Base-by-base conservation (phyloP, 2,329 filamentous ascomycete genomes). In the Colletotrichum cereale region DNA sequence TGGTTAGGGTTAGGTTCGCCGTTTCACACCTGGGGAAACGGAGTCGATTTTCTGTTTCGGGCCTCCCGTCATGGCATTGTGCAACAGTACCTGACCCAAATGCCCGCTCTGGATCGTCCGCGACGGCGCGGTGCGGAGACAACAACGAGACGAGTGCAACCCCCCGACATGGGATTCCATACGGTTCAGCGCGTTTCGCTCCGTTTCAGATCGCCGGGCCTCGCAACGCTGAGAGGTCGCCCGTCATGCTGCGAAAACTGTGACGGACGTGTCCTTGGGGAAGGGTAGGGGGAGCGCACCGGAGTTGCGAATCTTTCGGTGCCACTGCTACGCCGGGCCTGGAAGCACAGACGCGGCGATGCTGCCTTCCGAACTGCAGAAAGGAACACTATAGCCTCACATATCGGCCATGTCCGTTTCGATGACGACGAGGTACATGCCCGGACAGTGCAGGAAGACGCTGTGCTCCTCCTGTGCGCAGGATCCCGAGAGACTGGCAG, bases 21-120 rank as follows among this genome's bases (percentile, higher is more conserved):
- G 67, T 70, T 70, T 70, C 63, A 56, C 36, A 55, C 38, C 40
- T 36, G 16, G 36, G 34, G 50, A 69, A 65, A 56, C 36, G 57
- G 62, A 62, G 31, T 48, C 5, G 42, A 16, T 12, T 11, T 40
- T 62, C n/a, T n/a, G 44, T 21, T 62, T 47, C 34, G 36, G 52
- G 40, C 48, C 36, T 34, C 18, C 47, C 44, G 16, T 42, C 47
- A 52, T 31, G 61, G 12, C 47, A 53, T 53, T 29, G 56, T 24
- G 21, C 16, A 26, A 69, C 62, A 60, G 62, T 69, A 47, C 67
- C 47, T 60, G 26, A 24, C 36, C 31, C 63, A 14, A 24, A 56
- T 52, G 52, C 21, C 44, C 42, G 44, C 44, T 12, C 56, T 50
- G 48, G 61, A 56, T 56, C 44, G 48, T 11, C 14, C n/a, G 38